These are phyloP conservation scores for Verticillium zaregamsianum DNA, from an alignment of 2,329 filamentous ascomycete species.

Conservation along the genomic window DNA sequence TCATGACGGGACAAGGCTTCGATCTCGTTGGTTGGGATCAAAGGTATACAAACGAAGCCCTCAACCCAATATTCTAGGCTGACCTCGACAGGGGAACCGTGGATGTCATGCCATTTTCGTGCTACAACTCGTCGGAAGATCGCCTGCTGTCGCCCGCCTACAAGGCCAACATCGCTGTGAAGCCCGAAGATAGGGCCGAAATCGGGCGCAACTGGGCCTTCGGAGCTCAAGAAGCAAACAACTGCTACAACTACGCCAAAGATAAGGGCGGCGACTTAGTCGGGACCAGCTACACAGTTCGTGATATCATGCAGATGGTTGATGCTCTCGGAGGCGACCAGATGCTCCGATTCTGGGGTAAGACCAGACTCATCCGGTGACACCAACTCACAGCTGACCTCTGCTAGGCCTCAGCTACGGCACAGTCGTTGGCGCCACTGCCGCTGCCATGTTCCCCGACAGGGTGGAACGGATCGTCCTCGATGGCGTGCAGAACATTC, in stretches of 20 bases:
- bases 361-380: not conserved
- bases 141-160: accelerated
- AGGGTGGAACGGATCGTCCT: constrained; percentile 25
- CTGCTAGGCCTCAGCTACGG: constrained; percentile 26
- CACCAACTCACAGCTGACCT: not conserved
- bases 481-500: constrained; percentile 24
- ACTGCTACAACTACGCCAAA: constrained; percentile 17
- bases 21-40: constrained; percentile 22
- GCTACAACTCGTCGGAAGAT: constrained; percentile 9
- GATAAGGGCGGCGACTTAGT: constrained; percentile 7
- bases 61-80: not conserved
- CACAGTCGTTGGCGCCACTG: constrained; percentile 29
- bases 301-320: constrained; percentile 39
- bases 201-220: constrained; percentile 19
- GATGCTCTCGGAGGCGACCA: constrained; percentile 34
- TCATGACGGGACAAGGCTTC: constrained; percentile 16
- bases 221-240: constrained; percentile 11
- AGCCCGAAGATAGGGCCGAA: constrained; percentile 10
- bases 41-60: constrained; percentile 12
- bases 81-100: constrained; percentile 18
- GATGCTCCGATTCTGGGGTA: constrained; percentile 34
- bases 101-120: constrained; percentile 19
- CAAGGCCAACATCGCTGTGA: not conserved
- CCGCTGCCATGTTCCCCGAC: constrained; percentile 35
- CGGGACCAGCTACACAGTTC: constrained; percentile 36